A percentile compares a stretch with the other conserved stretches of the same genome.
Evolutionary conservation across 2,329 filamentous ascomycete genomes (phyloP).

Genomic region (Colletotrichum sp.): DNA sequence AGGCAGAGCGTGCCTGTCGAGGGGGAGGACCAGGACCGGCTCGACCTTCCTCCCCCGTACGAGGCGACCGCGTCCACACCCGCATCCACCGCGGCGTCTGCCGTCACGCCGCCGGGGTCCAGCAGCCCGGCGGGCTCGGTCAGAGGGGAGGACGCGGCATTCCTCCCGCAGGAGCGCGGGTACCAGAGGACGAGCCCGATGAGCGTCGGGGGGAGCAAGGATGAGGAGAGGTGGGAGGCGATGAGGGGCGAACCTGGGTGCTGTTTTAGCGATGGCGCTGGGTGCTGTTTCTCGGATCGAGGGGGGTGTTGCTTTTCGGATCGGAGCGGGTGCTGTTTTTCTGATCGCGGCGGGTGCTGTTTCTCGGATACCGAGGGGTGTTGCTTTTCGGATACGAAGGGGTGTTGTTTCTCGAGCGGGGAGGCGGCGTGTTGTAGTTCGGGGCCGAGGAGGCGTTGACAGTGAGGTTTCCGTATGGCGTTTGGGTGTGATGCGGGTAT

Average conservation of each 20-base stretch:
- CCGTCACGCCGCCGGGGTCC: background rate
- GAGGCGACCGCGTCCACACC: background rate
- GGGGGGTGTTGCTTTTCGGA: background rate
- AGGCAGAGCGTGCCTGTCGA: background rate
- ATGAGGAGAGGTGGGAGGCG: background rate
- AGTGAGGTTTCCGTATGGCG: too few species aligned
- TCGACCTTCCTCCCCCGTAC: conserved; percentile 5
- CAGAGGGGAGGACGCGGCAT: background rate
- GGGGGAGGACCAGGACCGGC: background rate
- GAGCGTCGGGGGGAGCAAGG: background rate
- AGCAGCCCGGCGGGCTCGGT: background rate
- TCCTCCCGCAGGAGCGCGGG: background rate
- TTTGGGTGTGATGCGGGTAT: too few species aligned
- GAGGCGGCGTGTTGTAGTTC: background rate
- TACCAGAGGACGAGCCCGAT: background rate
- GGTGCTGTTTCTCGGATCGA: background rate
- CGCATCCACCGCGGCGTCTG: background rate
- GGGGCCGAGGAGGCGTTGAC: background rate
- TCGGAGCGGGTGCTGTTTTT: background rate
- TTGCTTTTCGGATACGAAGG: background rate
- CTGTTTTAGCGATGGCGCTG: background rate
- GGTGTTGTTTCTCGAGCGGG: background rate
- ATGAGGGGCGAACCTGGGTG: background rate
- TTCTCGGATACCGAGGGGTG: background rate
- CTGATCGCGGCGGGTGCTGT: background rate